Conservation (phyloP, 768 basidiomycete genomes). For the Leccinum uliginosum region DNA sequence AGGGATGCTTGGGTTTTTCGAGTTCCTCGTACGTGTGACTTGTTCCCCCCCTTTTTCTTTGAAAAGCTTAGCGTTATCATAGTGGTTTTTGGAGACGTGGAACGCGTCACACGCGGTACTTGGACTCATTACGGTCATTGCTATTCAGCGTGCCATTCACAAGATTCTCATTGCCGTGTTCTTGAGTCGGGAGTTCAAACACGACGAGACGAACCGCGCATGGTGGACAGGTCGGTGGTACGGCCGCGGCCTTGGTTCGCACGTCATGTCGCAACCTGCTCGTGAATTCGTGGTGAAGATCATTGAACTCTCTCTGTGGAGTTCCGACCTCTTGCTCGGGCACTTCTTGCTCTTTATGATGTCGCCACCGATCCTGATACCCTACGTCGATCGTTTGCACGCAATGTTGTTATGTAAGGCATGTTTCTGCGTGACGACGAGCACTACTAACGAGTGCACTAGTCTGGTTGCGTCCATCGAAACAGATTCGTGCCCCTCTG, state of each 20-base stretch:
- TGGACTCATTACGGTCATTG: slow-evolving; percentile 86
- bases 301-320: slow-evolving; percentile 93
- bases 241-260: slow-evolving; percentile 84
- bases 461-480: slow-evolving; percentile 96
- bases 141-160: slow-evolving; percentile 88
- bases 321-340: slow-evolving; percentile 86
- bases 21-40: slow-evolving; percentile 72
- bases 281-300: slow-evolving; percentile 98
- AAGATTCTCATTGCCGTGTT: slow-evolving; percentile 93
- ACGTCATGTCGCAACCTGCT: slow-evolving; percentile 96
- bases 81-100: slow-evolving; percentile 97
- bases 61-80: slow-evolving; percentile 12
- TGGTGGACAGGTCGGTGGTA: slow-evolving; percentile 99
- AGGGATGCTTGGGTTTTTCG: slow-evolving; percentile 92
- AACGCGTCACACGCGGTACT: slow-evolving; percentile 88
- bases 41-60: not conserved
- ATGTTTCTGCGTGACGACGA: slow-evolving; percentile 6
- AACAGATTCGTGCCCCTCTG: slow-evolving; percentile 89
- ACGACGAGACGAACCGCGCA: slow-evolving; percentile 96
- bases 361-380: slow-evolving; percentile 82
- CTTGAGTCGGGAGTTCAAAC: slow-evolving; percentile 97
- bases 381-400: slow-evolving; percentile 89
- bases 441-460: slow-evolving; percentile 16
- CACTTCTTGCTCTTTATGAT: slow-evolving; percentile 89
- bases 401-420: slow-evolving; percentile 79